phyloP scores from a whole-genome alignment of 768 basidiomycete species.

The Podaxis sp. region DNA sequence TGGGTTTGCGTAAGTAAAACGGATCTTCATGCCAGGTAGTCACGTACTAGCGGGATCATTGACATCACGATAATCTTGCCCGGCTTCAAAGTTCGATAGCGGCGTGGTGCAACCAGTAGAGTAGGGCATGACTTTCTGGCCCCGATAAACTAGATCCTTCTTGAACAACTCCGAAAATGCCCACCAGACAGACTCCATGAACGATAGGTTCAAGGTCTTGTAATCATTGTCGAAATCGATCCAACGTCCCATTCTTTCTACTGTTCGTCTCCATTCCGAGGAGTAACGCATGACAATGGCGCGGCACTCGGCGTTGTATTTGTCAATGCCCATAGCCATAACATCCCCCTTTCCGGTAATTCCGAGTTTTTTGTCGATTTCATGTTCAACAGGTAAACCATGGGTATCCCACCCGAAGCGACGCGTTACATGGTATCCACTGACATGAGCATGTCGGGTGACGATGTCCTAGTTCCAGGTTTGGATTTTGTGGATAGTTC shows the following conservation, averaged over 20 bases:
- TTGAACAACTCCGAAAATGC: constrained; percentile 93
- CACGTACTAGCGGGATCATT: constrained; percentile 83
- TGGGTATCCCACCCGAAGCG: constrained; percentile 99
- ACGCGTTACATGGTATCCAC: constrained; percentile 87
- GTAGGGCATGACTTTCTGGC: constrained; percentile 95
- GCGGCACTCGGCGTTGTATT: constrained; percentile 96
- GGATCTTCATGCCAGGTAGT: not conserved
- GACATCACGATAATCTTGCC: constrained; percentile 86
- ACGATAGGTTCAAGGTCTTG: constrained; percentile 89
- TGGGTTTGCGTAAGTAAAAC: constrained; percentile 1
- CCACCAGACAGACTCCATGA: constrained; percentile 99
- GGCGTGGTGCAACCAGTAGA: constrained; percentile 96
- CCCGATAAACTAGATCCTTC: constrained; percentile 89
- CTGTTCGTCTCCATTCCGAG: constrained; percentile 89
- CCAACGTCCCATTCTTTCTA: constrained; percentile 99
- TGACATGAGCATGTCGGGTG: constrained; percentile 91
- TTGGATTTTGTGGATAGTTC: not conserved
- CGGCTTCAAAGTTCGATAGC: constrained; percentile 96
- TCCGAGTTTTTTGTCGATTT: constrained; percentile 94
- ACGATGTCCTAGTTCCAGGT: constrained; percentile 76
- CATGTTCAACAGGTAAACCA: constrained; percentile 97
- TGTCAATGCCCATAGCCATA: constrained; percentile 91
- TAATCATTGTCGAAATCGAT: constrained; percentile 99
- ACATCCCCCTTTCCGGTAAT: constrained; percentile 95
- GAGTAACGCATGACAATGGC: constrained; percentile 97